Evolutionary conservation across 2,329 filamentous ascomycete species (phyloP).

Genomic region (Colletotrichum incanum): DNA sequence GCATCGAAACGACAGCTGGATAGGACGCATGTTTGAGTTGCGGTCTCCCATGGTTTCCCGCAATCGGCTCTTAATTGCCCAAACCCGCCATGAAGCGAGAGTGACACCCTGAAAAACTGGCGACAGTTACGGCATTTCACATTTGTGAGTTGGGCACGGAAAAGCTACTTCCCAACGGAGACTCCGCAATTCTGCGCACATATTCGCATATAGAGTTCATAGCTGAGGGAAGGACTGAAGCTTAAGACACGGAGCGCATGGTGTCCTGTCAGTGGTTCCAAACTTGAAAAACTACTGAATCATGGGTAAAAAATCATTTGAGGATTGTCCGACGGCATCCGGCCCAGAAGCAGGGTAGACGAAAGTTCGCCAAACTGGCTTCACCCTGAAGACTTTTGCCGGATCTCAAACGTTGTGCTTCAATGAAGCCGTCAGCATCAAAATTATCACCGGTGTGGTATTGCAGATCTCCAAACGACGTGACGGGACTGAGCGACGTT

Average conservation of each 20-base stretch:
- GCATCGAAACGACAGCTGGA: neutral
- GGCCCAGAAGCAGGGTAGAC: neutral
- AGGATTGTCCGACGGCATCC: neutral
- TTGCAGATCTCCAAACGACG: constrained; percentile 36
- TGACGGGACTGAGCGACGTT: constrained; percentile 26
- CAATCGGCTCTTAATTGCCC: neutral
- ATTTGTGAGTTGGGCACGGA: constrained; percentile 1
- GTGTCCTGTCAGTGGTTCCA: constrained; percentile 10
- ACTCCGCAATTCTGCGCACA: neutral
- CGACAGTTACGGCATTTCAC: constrained; percentile 1
- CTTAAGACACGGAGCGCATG: constrained; percentile 23
- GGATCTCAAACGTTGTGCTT: constrained; percentile 19
- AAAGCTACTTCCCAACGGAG: constrained; percentile 15
- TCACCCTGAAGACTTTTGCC: constrained; percentile 11
- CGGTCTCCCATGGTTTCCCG: neutral
- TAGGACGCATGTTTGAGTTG: neutral
- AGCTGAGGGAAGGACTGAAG: constrained; percentile 17
- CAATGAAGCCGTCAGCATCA: neutral
- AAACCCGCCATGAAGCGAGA: constrained; percentile 1
- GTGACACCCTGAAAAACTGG: neutral
- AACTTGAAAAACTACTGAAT: neutral
- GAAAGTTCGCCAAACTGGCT: neutral
- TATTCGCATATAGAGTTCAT: constrained; percentile 26
- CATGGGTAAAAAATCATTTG: constrained; percentile 8
- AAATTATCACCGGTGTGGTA: constrained; percentile 24